Evolutionary conservation across 2,329 filamentous ascomycete species (phyloP).

Genomic region (Paracorniculantispora psalliotae): DNA sequence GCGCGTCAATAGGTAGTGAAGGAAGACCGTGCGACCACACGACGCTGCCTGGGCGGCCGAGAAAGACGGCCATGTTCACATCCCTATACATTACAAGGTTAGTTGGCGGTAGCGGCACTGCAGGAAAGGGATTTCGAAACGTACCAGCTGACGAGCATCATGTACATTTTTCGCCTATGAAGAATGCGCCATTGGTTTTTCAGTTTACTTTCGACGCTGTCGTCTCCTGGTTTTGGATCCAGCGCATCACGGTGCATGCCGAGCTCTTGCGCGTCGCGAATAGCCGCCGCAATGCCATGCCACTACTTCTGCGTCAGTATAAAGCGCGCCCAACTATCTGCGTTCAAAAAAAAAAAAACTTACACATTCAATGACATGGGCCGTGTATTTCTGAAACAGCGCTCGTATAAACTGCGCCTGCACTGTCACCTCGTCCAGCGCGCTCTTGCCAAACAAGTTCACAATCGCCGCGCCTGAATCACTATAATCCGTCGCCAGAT

Average conservation of each 20-base stretch:
- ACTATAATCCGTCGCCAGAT: conserved; percentile 56
- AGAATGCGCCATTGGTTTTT: conserved; percentile 57
- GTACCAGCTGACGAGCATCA: conserved; percentile 43
- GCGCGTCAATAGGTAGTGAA: conserved; percentile 49
- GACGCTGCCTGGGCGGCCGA: conserved; percentile 53
- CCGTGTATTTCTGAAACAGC: conserved; percentile 54
- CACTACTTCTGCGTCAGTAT: too few relatives aligned
- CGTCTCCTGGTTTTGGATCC: conserved; percentile 44
- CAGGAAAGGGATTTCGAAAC: too few relatives aligned
- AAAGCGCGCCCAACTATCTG: too few relatives aligned
- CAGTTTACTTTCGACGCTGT: conserved; percentile 43
- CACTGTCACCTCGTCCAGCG: conserved; percentile 52
- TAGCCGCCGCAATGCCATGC: conserved; percentile 52
- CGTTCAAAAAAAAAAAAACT: too few relatives aligned
- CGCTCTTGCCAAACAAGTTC: conserved; percentile 50
- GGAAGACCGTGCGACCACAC: conserved; percentile 44
- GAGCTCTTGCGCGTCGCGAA: conserved; percentile 59
- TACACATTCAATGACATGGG: conserved; percentile 53
- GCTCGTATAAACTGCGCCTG: conserved; percentile 53
- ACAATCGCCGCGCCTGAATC: conserved; percentile 51
- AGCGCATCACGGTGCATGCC: conserved; percentile 52
- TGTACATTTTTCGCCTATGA: conserved; percentile 51
- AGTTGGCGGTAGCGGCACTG: background rate
- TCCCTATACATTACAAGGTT: conserved; percentile 37
- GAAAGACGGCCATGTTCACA: conserved; percentile 46